Conservation (phyloP, 495 filamentous ascomycete species). For the Patellaria atrata region DNA sequence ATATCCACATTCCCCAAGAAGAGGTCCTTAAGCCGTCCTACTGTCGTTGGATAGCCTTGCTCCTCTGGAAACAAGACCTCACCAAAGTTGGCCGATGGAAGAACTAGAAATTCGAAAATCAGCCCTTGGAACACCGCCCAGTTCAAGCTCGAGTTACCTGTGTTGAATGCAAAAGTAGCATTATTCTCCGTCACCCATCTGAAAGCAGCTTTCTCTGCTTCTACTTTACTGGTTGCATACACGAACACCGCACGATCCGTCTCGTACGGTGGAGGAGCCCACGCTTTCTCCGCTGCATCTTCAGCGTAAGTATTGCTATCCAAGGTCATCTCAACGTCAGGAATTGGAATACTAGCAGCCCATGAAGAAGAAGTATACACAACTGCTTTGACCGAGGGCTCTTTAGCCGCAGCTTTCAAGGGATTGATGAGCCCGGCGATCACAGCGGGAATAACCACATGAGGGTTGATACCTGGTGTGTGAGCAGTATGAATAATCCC, state of each 20-base stretch:
- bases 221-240: constrained; percentile 41
- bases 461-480: constrained; percentile 3
- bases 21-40: constrained; percentile 5
- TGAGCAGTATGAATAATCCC: constrained; percentile 15
- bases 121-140: no score
- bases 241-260: constrained; percentile 17
- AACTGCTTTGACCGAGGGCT: constrained; percentile 12
- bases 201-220: constrained; percentile 39
- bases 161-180: constrained; percentile 35
- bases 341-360: constrained; percentile 5
- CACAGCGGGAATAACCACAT: constrained; percentile 6
- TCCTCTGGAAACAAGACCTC: constrained; percentile 11
- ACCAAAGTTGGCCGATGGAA: constrained; percentile 31
- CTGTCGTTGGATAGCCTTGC: constrained; percentile 8
- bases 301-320: constrained; percentile 4
- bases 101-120: no score
- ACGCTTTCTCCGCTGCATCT: constrained; percentile 6
- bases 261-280: constrained; percentile 11
- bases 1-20: constrained; percentile 5
- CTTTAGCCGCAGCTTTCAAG: constrained; percentile 12
- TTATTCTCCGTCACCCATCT: constrained; percentile 36
- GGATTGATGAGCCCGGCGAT: constrained; percentile 9
- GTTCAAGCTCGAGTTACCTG: no score
- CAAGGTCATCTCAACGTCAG: constrained; percentile 1
- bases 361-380: constrained; percentile 13